A percentile compares a stretch with the other conserved stretches of the same genome.
Evolutionary conservation across 2,329 filamentous ascomycete species (phyloP).

Genomic region (Trichoderma oligosporum): DNA sequence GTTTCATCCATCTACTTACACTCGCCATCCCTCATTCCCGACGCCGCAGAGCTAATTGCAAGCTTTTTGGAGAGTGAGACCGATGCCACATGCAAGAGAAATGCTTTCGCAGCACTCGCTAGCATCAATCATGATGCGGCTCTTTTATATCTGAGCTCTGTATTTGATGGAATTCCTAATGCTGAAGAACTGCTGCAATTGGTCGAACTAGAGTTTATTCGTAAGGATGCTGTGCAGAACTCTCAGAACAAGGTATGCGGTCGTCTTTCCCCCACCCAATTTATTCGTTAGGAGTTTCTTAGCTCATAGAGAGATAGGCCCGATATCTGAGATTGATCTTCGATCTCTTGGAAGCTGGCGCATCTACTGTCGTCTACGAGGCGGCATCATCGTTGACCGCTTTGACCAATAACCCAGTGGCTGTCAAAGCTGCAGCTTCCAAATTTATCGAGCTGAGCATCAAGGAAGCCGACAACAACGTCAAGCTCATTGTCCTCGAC

Average conservation of each 20-base stretch:
- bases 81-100: slow-evolving; percentile 94
- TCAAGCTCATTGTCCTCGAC: slow-evolving; percentile 96
- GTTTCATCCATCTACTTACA: slow-evolving; percentile 89
- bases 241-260: slow-evolving; percentile 77
- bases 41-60: slow-evolving; percentile 87
- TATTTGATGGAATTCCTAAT: slow-evolving; percentile 91
- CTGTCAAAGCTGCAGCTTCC: slow-evolving; percentile 89
- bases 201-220: slow-evolving; percentile 93
- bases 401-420: slow-evolving; percentile 92
- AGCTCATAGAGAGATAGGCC: slow-evolving; percentile 49
- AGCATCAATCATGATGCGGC: slow-evolving; percentile 93
- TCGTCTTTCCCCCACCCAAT: neutral
- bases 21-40: slow-evolving; percentile 86
- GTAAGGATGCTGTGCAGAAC: slow-evolving; percentile 95
- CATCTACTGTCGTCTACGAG: slow-evolving; percentile 95
- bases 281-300: slow-evolving; percentile 27
- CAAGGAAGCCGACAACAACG: slow-evolving; percentile 97
- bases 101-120: slow-evolving; percentile 88
- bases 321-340: slow-evolving; percentile 93
- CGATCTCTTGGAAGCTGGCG: slow-evolving; percentile 86
- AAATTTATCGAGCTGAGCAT: slow-evolving; percentile 98
- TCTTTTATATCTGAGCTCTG: slow-evolving; percentile 77
- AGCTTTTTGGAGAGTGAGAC: slow-evolving; percentile 87
- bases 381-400: slow-evolving; percentile 92
- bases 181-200: slow-evolving; percentile 91